A percentile compares a stretch with the other conserved stretches of the same genome.
Evolutionary conservation across 805 yeast genomes (phyloP).

Genomic region (Isabelozyma heimii): DNA sequence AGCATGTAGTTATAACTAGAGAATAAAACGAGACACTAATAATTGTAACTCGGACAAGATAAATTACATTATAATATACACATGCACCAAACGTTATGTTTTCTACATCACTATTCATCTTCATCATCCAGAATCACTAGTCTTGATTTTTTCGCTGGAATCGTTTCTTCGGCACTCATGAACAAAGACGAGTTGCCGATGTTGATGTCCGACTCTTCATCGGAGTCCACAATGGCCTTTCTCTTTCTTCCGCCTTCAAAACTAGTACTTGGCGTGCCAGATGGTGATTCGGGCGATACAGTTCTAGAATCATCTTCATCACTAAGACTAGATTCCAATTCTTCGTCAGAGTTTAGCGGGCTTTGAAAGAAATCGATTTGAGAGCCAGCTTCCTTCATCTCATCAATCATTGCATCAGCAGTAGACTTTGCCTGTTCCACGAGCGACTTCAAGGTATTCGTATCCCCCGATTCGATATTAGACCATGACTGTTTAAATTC

Average conservation of each 20-base stretch:
- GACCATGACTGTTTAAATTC: constrained; percentile 33
- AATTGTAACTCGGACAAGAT: not conserved
- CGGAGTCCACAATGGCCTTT: not conserved
- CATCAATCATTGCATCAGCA: not conserved
- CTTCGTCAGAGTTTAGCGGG: not conserved
- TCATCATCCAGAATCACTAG: constrained; percentile 24
- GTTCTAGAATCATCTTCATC: not conserved
- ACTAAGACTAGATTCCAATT: not conserved
- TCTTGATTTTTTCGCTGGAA: constrained; percentile 18
- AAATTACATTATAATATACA: no score
- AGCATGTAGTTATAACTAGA: not conserved
- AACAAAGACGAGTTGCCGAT: not conserved
- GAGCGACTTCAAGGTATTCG: not conserved
- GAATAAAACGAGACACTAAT: not conserved
- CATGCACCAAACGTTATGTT: no score
- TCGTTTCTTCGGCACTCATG: constrained; percentile 10
- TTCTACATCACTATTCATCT: constrained; percentile 14
- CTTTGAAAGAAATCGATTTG: not conserved
- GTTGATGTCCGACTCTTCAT: not conserved
- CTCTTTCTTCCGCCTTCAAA: not conserved
- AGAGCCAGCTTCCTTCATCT: not conserved
- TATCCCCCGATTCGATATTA: not conserved
- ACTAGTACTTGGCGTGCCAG: not conserved
- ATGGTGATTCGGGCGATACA: not conserved
- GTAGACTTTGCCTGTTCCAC: not conserved